Percentiles rank a stretch among this genome's conserved stretches.
phyloP scores from a whole-genome alignment of 2,329 filamentous ascomycete species.

The Aspergillus pseudotamarii region DNA sequence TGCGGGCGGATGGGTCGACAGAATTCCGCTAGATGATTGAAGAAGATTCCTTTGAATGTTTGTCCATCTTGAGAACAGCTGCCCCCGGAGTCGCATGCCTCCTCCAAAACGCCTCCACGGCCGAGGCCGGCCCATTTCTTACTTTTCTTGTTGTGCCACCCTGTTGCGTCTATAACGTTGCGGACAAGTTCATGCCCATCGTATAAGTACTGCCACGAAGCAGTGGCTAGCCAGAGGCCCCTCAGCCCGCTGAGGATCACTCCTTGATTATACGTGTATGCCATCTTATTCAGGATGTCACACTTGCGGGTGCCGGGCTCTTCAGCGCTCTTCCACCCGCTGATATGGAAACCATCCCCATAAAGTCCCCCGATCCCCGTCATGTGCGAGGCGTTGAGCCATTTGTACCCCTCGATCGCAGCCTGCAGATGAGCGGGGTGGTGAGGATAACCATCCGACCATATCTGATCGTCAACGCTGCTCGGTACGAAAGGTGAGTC shows the following conservation, averaged over 20 bases:
- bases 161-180: slow-evolving; percentile 75
- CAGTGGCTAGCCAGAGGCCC: slow-evolving; percentile 78
- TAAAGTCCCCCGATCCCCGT: slow-evolving; percentile 74
- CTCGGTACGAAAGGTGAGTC: slow-evolving; percentile 63
- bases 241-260: slow-evolving; percentile 81
- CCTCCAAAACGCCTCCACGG: slow-evolving; percentile 78
- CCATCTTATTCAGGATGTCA: slow-evolving; percentile 80
- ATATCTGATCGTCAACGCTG: slow-evolving; percentile 25
- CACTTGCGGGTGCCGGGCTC: slow-evolving; percentile 71
- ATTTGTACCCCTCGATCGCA: slow-evolving; percentile 76
- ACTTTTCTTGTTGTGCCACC: slow-evolving; percentile 59
- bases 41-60: slow-evolving; percentile 94
- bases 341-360: slow-evolving; percentile 86
- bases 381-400: slow-evolving; percentile 81
- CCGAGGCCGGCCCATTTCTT: slow-evolving; percentile 74
- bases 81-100: slow-evolving; percentile 74
- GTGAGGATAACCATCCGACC: slow-evolving; percentile 42
- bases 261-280: slow-evolving; percentile 96
- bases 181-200: slow-evolving; percentile 80
- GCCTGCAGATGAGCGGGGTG: slow-evolving; percentile 71
- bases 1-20: slow-evolving; percentile 66
- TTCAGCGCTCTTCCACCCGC: slow-evolving; percentile 59
- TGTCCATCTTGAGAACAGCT: slow-evolving; percentile 81
- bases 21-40: slow-evolving; percentile 81
- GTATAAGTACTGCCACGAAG: slow-evolving; percentile 68